Evolutionary conservation across 495 filamentous ascomycete species (phyloP), one percentile per base, ranked within the genome.

Genomic region (Xylaria bambusicola): DNA sequence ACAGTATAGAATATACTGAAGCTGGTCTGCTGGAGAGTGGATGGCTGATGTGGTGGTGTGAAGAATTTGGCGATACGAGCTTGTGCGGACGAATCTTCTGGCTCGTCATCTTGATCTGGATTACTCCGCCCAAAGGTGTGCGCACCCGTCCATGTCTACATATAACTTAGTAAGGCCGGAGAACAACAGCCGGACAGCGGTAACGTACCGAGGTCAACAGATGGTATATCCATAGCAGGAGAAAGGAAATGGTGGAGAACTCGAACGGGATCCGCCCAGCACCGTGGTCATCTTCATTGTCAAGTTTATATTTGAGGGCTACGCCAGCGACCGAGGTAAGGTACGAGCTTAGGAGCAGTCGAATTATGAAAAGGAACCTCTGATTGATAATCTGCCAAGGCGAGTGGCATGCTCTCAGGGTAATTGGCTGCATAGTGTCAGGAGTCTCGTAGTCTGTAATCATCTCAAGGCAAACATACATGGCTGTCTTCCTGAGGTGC

Each of bases 1-100:
- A 71, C 65, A 5, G 72, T 75, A 65, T 83, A 83, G 66, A 77
- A 82, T 58, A 82, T 59, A 54, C 76, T 80, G 68, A 82, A 83
- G 42, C 62, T 66, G 29, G 72, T 69, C 8, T 68, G 73, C 36
- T 77, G 73, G 45, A 72, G 65, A 13, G 67, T 60, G 12, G 41
- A 33, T 7, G 68, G 68, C 49, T 74, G 68, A 33, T 66, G 62
- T 3, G 72, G 74, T 27, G 73, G 78, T 15, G 74, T 78, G 33
- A 78, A 65, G 52, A 69, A 63, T 15, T 63, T 70, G 38, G 74
- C 61, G 10, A 72, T 44, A 12, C 36, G 55, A 48, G 56, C 61
- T 58, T 61, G 50, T 24, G 59, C 7, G 13, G 18, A 7, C 9
- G 38, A 35, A 29, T 31, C 17, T 6, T 20, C 29, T 7, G 36